A percentile compares a stretch with the other conserved stretches of the same genome.
phyloP scores from a whole-genome alignment of 2,329 filamentous ascomycete species.

The Cladophialophora bantiana region DNA sequence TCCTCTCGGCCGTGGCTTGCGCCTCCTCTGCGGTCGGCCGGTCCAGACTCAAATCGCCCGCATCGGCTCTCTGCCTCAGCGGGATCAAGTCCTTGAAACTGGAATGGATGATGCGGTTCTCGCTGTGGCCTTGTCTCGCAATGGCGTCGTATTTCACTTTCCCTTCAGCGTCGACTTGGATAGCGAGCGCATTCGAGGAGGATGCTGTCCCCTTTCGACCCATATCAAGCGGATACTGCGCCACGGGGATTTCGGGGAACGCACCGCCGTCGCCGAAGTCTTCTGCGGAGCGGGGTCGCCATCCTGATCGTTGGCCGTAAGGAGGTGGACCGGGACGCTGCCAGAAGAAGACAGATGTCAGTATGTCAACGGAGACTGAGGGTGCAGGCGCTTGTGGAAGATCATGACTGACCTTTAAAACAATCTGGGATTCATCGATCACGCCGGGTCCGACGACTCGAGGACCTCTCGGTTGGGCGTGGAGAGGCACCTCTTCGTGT shows the following conservation, averaged over 20 bases:
- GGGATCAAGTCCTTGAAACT: constrained; percentile 98
- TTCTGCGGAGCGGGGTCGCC: constrained; percentile 85
- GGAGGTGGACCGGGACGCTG: constrained; percentile 82
- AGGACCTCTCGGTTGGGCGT: constrained; percentile 77
- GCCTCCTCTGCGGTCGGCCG: constrained; percentile 86
- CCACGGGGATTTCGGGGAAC: constrained; percentile 91
- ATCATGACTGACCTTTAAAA: constrained; percentile 66
- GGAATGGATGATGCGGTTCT: constrained; percentile 84
- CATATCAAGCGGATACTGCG: constrained; percentile 96
- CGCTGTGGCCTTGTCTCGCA: constrained; percentile 84
- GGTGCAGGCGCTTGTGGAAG: neutral
- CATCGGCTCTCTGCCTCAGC: constrained; percentile 87
- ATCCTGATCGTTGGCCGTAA: constrained; percentile 86
- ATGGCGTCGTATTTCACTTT: constrained; percentile 98
- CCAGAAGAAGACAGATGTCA: constrained; percentile 11
- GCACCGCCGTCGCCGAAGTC: constrained; percentile 97
- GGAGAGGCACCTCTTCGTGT: constrained; percentile 77
- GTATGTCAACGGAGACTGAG: constrained; percentile 8
- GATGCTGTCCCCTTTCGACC: constrained; percentile 73
- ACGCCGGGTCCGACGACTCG: constrained; percentile 81
- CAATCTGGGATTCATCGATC: constrained; percentile 84
- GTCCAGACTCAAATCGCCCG: constrained; percentile 86
- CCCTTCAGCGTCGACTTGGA: constrained; percentile 88
- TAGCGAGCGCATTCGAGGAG: constrained; percentile 83
- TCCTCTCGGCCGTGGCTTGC: constrained; percentile 81